Conservation (phyloP, 805 yeast genomes). For the Candida boidinii region DNA sequence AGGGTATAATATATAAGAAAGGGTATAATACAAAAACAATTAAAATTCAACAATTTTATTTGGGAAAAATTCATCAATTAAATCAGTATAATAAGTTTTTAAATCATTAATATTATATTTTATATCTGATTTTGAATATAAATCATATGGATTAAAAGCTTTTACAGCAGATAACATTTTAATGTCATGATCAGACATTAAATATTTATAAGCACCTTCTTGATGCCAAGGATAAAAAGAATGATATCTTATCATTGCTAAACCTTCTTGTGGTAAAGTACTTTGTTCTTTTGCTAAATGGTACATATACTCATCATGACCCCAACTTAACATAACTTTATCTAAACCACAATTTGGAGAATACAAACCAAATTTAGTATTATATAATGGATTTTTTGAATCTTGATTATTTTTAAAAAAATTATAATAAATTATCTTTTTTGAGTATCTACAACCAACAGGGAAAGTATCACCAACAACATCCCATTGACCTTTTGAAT, state of each 20-base stretch:
- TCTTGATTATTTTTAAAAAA: slow-evolving; percentile 56
- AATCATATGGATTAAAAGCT: slow-evolving; percentile 60
- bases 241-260: slow-evolving; percentile 70
- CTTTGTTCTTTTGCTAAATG: slow-evolving; percentile 61
- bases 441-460: slow-evolving; percentile 60
- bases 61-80: slow-evolving; percentile 65
- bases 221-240: slow-evolving; percentile 75
- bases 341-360: slow-evolving; percentile 57
- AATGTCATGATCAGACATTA: slow-evolving; percentile 56
- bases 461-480: slow-evolving; percentile 77
- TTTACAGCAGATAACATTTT: slow-evolving; percentile 56
- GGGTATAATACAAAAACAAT: slow-evolving; percentile 2
- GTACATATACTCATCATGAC: slow-evolving; percentile 74
- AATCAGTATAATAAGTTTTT: slow-evolving; percentile 49
- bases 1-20: background rate
- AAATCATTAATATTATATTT: slow-evolving; percentile 39
- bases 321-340: slow-evolving; percentile 69
- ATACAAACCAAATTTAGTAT: slow-evolving; percentile 59
- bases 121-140: slow-evolving; percentile 53
- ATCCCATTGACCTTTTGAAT: slow-evolving; percentile 72
- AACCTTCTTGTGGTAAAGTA: slow-evolving; percentile 52
- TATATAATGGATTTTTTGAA: slow-evolving; percentile 51
- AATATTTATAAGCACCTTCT: slow-evolving; percentile 54
- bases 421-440: slow-evolving; percentile 51
- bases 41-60: slow-evolving; percentile 45